Base-by-base conservation (phyloP, 805 yeast species). In the Candida parachauliodes region DNA sequence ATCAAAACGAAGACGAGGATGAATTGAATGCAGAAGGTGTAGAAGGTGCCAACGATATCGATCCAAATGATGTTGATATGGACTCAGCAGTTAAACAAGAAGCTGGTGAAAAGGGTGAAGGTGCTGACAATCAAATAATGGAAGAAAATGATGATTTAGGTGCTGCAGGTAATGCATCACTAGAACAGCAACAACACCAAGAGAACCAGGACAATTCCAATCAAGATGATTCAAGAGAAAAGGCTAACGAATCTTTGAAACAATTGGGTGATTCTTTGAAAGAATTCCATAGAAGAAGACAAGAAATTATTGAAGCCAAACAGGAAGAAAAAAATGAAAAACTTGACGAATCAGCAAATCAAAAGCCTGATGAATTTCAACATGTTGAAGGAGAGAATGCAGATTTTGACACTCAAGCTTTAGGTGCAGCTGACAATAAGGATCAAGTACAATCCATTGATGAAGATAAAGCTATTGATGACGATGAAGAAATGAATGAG, bases 221-320 rank as follows among this genome's bases (percentile, higher is more conserved):
- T 20, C 66, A 71, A 20, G 81, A 76, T 41, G 65, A 70, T 14
- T 77, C 85, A 14, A 66, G 87, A 38, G 81, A 83, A 36, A 73
- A 74, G 49, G 88, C 86, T 28, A 73, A 75, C 40, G 88, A 88
- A 50, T 79, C 94, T 0, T 68, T 91, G 60, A 85, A 85, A 56
- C 88, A 88, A 55, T 71, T 93, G 10, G 98, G 98, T 36, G 97
- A 89, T 59, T 77, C 95, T 1, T 57, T 89, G 63, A 86, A 91
- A 50, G 96, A 89, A 54, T 91, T 84, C 63, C 94, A 91, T 55
- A 83, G 87, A 55, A 83, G 96, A 50, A 80, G 84, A 45, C 88
- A 86, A 57, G 96, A 88, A 49, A 91, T 93, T 43, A 71, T 81
- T 47, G 89, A 86, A 46, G 77, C 85, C 8, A 61, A 74, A 2